Evolutionary conservation across 1,284 basidiomycete species (phyloP).

Genomic region (Pterulicium gracile): DNA sequence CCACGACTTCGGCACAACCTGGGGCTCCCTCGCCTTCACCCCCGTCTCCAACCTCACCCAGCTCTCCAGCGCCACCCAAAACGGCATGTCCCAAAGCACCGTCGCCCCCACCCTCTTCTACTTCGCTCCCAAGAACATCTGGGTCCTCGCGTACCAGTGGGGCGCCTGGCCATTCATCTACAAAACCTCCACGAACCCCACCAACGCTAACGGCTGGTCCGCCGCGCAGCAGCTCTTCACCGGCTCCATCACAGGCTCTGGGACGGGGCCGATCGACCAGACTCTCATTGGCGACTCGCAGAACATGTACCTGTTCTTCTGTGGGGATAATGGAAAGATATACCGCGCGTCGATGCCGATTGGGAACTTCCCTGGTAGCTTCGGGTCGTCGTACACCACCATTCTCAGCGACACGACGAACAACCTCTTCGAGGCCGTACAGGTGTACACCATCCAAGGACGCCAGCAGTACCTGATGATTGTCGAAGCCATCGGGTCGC

Average conservation of each 20-base stretch:
- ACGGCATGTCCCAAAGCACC: slow-evolving; percentile 5
- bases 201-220: slow-evolving; percentile 10
- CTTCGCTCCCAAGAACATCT: slow-evolving; percentile 8
- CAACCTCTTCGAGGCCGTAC: slow-evolving; percentile 10
- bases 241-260: slow-evolving; percentile 4
- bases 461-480: slow-evolving; percentile 11
- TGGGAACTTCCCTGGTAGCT: slow-evolving; percentile 11
- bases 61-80: slow-evolving; percentile 8
- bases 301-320: slow-evolving; percentile 12
- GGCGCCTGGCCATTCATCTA: slow-evolving; percentile 8
- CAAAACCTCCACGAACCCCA: slow-evolving; percentile 8
- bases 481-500: slow-evolving; percentile 11
- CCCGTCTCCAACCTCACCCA: slow-evolving; percentile 6
- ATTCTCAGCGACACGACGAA: slow-evolving; percentile 9
- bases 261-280: slow-evolving; percentile 8
- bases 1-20: slow-evolving; percentile 7
- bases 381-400: slow-evolving; percentile 6
- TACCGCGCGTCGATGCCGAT: slow-evolving; percentile 12
- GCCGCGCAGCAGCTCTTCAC: slow-evolving; percentile 4
- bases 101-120: slow-evolving; percentile 10
- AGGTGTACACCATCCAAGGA: slow-evolving; percentile 10
- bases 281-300: slow-evolving; percentile 10
- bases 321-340: slow-evolving; percentile 11
- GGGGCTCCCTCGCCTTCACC: slow-evolving; percentile 8
- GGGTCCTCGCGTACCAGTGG: slow-evolving; percentile 9